phyloP scores from a whole-genome alignment of 139 green algal species.

The Chlorella sp. region DNA sequence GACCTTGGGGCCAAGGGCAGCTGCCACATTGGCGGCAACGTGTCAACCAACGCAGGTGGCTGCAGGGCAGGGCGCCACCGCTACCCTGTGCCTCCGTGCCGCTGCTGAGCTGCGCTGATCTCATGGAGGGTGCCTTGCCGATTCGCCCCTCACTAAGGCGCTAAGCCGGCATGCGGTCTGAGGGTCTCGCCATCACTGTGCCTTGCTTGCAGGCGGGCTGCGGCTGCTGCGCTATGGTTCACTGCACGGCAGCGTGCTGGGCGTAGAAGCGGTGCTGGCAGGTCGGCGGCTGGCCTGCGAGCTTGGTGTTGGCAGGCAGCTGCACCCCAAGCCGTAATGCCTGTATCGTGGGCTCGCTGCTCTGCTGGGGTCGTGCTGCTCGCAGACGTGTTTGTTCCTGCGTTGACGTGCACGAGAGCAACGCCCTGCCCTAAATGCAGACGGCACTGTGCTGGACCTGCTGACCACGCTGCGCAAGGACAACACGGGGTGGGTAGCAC shows the following conservation, averaged over 20 bases:
- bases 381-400: not conserved
- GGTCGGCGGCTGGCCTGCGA: not conserved
- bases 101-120: too few relatives aligned
- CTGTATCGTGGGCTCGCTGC: not conserved
- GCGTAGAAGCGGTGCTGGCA: constrained; percentile 92
- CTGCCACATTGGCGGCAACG: constrained; percentile 97
- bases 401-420: not conserved
- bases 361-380: not conserved
- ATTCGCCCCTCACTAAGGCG: not conserved
- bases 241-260: constrained; percentile 91
- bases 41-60: constrained; percentile 95
- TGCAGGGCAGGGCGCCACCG: too few relatives aligned
- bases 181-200: not conserved
- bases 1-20: constrained; percentile 96
- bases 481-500: constrained; percentile 86
- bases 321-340: not conserved
- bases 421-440: not conserved
- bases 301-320: not conserved
- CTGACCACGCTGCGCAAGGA: constrained; percentile 90
- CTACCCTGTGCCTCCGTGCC: too few relatives aligned
- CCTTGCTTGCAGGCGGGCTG: constrained; percentile 69
- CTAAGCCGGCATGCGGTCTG: not conserved
- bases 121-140: too few relatives aligned
- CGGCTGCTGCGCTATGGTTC: constrained; percentile 93
- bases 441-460: constrained; percentile 90